Evolutionary conservation across 2,329 filamentous ascomycete genomes (phyloP).

Genomic region (Colletotrichum eremochloae): DNA sequence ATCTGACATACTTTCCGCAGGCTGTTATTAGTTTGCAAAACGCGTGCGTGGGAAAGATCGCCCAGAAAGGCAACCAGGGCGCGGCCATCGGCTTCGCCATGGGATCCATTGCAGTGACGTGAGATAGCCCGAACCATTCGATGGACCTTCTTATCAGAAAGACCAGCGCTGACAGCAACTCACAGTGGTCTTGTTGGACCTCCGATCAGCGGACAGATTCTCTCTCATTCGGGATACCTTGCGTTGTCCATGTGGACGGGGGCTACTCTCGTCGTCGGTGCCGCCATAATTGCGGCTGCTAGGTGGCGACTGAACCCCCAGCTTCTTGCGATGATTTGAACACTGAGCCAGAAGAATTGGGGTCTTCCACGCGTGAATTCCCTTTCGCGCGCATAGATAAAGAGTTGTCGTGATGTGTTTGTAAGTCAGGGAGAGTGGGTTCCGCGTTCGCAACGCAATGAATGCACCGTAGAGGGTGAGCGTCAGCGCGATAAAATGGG

Average conservation of each 20-base stretch:
- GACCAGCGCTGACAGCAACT: not conserved
- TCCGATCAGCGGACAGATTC: slow-evolving; percentile 57
- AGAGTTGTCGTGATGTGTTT: not conserved
- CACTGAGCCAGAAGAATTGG: accelerated
- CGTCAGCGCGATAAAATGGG: not conserved
- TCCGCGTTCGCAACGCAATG: not conserved
- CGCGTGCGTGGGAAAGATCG: slow-evolving; percentile 59
- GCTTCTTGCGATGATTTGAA: slow-evolving; percentile 5
- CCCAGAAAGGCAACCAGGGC: slow-evolving; percentile 54
- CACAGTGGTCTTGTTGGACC: slow-evolving; percentile 55
- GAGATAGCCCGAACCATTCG: slow-evolving; percentile 42
- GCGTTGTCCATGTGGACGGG: slow-evolving; percentile 55
- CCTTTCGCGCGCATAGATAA: not conserved
- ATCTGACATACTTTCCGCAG: slow-evolving; percentile 53
- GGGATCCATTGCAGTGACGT: slow-evolving; percentile 58
- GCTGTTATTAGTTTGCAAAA: slow-evolving; percentile 61
- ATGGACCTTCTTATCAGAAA: not conserved
- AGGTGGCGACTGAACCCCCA: slow-evolving; percentile 8
- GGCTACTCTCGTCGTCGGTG: slow-evolving; percentile 51
- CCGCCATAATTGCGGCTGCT: slow-evolving; percentile 45
- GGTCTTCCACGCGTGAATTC: too few species aligned
- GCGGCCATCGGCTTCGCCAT: slow-evolving; percentile 58
- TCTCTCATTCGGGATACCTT: slow-evolving; percentile 55
- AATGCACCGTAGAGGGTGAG: not conserved
- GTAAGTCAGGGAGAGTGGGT: not conserved